Conservation (phyloP, 2,329 filamentous ascomycete genomes). For the Emergomyces pasteurianus region DNA sequence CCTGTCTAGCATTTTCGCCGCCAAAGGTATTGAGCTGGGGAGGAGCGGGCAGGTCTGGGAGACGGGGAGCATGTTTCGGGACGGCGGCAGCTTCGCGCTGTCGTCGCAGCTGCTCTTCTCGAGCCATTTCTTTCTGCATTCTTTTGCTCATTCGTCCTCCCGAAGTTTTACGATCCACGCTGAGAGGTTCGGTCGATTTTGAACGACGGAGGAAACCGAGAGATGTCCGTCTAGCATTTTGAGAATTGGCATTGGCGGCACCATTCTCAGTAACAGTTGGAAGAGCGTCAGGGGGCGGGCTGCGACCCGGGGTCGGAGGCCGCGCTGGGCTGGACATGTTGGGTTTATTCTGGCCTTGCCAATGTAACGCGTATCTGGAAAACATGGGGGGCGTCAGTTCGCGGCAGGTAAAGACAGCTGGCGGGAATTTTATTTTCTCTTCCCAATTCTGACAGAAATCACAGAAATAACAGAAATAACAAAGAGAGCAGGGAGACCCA, state of each 20-base stretch:
- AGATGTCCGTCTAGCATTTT: constrained; percentile 33
- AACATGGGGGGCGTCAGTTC: neutral
- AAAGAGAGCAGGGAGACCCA: neutral
- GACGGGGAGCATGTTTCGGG: constrained; percentile 47
- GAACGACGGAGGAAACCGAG: constrained; percentile 53
- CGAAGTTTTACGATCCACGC: constrained; percentile 38
- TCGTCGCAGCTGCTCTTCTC: constrained; percentile 42
- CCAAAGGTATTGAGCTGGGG: constrained; percentile 46
- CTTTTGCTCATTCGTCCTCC: constrained; percentile 24
- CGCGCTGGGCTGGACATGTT: constrained; percentile 8
- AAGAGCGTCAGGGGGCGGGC: constrained; percentile 23
- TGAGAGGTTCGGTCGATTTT: constrained; percentile 52
- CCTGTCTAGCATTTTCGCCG: constrained; percentile 50
- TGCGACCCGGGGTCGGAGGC: constrained; percentile 25
- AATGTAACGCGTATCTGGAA: neutral
- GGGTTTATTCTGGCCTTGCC: neutral
- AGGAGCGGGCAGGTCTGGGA: constrained; percentile 35
- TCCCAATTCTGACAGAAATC: neutral
- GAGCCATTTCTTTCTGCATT: constrained; percentile 26
- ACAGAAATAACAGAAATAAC: neutral
- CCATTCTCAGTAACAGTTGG: constrained; percentile 26
- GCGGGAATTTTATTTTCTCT: neutral
- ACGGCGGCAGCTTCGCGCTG: constrained; percentile 45
- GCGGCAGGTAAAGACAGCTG: neutral
- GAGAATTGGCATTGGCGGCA: constrained; percentile 11